Evolutionary conservation across 805 yeast genomes (phyloP).

Genomic region (Candida mattraensis): DNA sequence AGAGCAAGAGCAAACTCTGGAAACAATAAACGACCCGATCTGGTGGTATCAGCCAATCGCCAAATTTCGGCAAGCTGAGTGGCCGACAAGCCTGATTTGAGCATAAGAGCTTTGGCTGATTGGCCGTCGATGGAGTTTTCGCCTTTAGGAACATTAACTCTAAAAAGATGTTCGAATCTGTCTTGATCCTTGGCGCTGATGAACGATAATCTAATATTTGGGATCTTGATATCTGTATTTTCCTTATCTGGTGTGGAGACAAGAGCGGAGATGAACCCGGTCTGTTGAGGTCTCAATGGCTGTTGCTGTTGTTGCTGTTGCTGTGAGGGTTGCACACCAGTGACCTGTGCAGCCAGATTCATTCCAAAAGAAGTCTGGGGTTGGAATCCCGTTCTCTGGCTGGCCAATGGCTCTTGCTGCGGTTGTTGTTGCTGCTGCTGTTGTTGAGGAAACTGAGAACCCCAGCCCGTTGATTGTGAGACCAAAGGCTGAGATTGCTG

Average conservation of each 20-base stretch:
- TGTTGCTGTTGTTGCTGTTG: constrained; percentile 21
- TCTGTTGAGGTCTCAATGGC: constrained; percentile 41
- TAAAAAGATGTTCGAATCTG: constrained; percentile 80
- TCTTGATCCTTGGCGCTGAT: constrained; percentile 83
- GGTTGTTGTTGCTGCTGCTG: constrained; percentile 8
- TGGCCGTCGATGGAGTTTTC: constrained; percentile 69
- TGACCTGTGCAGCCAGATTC: constrained; percentile 38
- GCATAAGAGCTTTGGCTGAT: constrained; percentile 73
- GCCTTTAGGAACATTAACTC: constrained; percentile 72
- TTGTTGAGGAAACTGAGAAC: constrained; percentile 1
- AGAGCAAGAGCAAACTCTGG: constrained; percentile 94
- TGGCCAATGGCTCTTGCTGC: constrained; percentile 31
- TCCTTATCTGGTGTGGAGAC: constrained; percentile 31
- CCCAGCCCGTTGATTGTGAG: constrained; percentile 4
- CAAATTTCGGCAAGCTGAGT: constrained; percentile 80
- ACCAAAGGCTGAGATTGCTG: constrained; percentile 33
- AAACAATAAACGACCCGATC: constrained; percentile 79
- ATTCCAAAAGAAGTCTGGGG: constrained; percentile 40
- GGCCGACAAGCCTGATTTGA: constrained; percentile 77
- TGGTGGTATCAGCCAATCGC: constrained; percentile 87
- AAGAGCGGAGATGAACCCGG: constrained; percentile 43
- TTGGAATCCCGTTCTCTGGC: constrained; percentile 42
- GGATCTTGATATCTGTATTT: constrained; percentile 63
- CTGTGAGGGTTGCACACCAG: constrained; percentile 38
- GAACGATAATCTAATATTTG: constrained; percentile 77